Evolutionary conservation across 2,329 filamentous ascomycete species (phyloP).

Genomic region (Nemania abortiva): DNA sequence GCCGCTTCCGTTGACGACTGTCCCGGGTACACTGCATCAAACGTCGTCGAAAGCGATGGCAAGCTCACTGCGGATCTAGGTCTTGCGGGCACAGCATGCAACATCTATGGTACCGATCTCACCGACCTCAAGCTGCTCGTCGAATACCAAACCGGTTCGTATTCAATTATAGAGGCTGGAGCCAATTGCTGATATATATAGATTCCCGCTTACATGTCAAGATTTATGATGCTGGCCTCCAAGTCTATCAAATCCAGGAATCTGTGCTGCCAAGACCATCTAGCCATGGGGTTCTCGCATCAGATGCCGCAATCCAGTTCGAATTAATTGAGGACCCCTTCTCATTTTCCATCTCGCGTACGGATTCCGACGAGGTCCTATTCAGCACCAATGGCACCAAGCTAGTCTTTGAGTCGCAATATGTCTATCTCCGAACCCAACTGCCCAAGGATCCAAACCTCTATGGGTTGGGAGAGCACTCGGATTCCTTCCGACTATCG

Average conservation of each 20-base stretch:
- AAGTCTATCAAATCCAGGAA: constrained; percentile 46
- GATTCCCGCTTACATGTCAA: constrained; percentile 43
- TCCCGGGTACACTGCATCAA: constrained; percentile 45
- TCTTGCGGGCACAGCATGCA: constrained; percentile 41
- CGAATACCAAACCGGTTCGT: constrained; percentile 45
- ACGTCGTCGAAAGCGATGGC: constrained; percentile 39
- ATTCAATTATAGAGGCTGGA: background rate
- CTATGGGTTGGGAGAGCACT: constrained; percentile 74
- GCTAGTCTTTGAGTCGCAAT: constrained; percentile 53
- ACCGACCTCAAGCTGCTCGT: constrained; percentile 44
- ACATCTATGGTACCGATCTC: constrained; percentile 43
- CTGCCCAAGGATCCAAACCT: constrained; percentile 69
- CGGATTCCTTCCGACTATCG: constrained; percentile 67
- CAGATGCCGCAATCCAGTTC: constrained; percentile 58
- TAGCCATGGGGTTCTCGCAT: constrained; percentile 36
- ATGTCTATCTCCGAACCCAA: constrained; percentile 69
- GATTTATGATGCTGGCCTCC: constrained; percentile 42
- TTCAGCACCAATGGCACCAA: constrained; percentile 65
- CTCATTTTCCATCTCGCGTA: constrained; percentile 70
- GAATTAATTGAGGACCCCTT: constrained; percentile 66
- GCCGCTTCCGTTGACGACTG: constrained; percentile 41
- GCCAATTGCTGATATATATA: constrained; percentile 22
- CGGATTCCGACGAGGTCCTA: constrained; percentile 61
- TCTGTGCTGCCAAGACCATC: constrained; percentile 42
- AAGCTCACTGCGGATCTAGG: constrained; percentile 43